Evolutionary conservation across 2,329 filamentous ascomycete species (phyloP).

Genomic region (Rhynchosporium graminicola): DNA sequence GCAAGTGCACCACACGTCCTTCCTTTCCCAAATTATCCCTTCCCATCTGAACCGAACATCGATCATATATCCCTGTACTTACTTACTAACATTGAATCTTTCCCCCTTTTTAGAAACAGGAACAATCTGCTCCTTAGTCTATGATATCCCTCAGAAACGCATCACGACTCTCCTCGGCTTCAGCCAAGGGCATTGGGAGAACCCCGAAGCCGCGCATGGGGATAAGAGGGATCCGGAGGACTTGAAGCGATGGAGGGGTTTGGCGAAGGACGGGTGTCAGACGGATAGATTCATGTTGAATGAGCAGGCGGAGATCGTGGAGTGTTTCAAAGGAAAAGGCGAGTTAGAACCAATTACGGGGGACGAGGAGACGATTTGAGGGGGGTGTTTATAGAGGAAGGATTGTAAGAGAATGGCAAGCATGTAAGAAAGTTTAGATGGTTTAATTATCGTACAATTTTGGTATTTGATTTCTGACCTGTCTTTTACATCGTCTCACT

Average conservation of each 20-base stretch:
- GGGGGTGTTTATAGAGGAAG: not conserved
- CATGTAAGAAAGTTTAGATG: no score
- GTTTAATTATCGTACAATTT: no score
- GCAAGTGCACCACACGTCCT: not conserved
- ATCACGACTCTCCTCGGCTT: constrained; percentile 57
- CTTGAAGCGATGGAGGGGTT: constrained; percentile 52
- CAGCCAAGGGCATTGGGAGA: constrained; percentile 57
- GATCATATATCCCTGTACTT: no score
- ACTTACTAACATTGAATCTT: not conserved
- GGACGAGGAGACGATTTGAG: constrained; percentile 33
- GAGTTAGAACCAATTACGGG: constrained; percentile 49
- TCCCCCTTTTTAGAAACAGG: constrained; percentile 49
- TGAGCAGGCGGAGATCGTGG: constrained; percentile 54
- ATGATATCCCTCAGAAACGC: constrained; percentile 51
- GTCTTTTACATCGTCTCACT: not conserved
- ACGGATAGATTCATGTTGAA: constrained; percentile 52
- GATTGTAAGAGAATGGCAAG: no score
- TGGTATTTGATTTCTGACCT: not conserved
- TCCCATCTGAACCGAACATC: no score
- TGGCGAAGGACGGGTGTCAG: constrained; percentile 52
- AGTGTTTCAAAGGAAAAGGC: constrained; percentile 52
- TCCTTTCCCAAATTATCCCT: not conserved
- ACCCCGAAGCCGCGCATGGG: constrained; percentile 45
- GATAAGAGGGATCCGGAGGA: constrained; percentile 41
- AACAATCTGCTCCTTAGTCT: constrained; percentile 56